These are phyloP conservation scores for Macrocybe sp. DNA, from an alignment of 1,284 basidiomycete species.

Conservation along the genomic window DNA sequence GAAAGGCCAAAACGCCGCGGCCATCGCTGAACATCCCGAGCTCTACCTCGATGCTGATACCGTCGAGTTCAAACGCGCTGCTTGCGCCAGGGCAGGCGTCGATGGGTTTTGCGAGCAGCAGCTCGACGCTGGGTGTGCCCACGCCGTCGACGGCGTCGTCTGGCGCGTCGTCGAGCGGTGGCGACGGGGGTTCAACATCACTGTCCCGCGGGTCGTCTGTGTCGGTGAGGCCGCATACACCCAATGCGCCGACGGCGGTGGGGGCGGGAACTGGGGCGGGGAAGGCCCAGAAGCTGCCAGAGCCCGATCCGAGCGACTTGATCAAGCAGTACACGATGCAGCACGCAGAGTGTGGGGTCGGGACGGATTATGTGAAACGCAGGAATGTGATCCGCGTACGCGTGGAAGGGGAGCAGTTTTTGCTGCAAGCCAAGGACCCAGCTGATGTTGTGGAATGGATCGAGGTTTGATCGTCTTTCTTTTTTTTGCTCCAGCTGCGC, in stretches of 20 bases:
- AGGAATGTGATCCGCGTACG: constrained; percentile 94
- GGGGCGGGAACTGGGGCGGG: background rate
- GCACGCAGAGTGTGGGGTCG: constrained; percentile 87
- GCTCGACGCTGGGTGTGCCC: constrained; percentile 9
- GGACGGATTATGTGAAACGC: constrained; percentile 93
- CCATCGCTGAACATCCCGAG: constrained; percentile 33
- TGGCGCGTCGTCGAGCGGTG: no score
- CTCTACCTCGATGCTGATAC: constrained; percentile 9
- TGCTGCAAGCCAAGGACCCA: constrained; percentile 87
- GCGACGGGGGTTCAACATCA: no score
- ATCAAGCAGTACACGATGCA: constrained; percentile 78
- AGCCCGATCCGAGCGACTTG: constrained; percentile 43
- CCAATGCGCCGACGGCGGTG: background rate
- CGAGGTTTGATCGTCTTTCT: constrained; percentile 56
- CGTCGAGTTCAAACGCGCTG: background rate
- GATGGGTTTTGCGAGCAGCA: background rate
- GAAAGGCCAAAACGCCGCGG: constrained; percentile 16
- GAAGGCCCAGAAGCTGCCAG: constrained; percentile 18
- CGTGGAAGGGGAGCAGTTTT: constrained; percentile 94
- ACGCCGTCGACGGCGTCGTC: constrained; percentile 3
- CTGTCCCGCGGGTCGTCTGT: no score
- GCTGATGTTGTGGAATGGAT: constrained; percentile 92
- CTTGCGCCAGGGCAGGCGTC: background rate
- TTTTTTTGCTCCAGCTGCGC: constrained; percentile 3
- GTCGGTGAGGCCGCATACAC: background rate